A percentile compares a stretch with the other conserved stretches of the same genome.
Evolutionary conservation across 805 yeast species (phyloP).

Genomic region (Lachancea fermentati): DNA sequence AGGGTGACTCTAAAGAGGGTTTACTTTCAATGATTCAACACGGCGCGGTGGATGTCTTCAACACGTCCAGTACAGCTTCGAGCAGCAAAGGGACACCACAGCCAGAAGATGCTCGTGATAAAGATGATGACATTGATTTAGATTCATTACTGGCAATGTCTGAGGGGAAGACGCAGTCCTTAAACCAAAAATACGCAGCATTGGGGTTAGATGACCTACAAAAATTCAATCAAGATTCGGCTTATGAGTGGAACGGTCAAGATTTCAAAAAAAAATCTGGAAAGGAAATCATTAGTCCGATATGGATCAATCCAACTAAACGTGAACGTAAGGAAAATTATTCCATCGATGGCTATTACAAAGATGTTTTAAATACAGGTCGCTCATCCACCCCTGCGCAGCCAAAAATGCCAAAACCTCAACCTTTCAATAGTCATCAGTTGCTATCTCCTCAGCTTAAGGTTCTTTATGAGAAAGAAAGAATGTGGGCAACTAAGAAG

Average conservation of each 20-base stretch:
- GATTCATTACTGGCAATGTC: conserved; percentile 57
- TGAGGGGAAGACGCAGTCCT: conserved; percentile 55
- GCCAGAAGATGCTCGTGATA: conserved; percentile 26
- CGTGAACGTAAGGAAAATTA: conserved; percentile 82
- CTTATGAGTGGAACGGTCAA: conserved; percentile 86
- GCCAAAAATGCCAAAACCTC: conserved; percentile 81
- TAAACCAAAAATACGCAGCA: conserved; percentile 58
- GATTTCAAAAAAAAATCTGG: conserved; percentile 58
- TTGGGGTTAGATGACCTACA: conserved; percentile 74
- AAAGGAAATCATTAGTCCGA: conserved; percentile 46
- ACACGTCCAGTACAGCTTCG: conserved; percentile 16
- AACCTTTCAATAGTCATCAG: conserved; percentile 83
- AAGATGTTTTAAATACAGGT: conserved; percentile 72
- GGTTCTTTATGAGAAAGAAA: conserved; percentile 76
- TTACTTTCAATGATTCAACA: conserved; percentile 76
- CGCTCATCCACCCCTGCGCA: conserved; percentile 46
- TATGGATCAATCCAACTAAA: conserved; percentile 83
- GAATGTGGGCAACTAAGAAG: conserved; percentile 66
- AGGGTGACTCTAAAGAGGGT: conserved; percentile 53
- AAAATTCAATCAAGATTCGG: conserved; percentile 65
- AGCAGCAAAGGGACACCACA: conserved; percentile 25
- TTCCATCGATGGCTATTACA: conserved; percentile 80
- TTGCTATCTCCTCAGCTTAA: conserved; percentile 73
- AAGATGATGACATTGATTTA: conserved; percentile 45
- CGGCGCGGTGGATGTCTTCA: conserved; percentile 66